Evolutionary conservation across 2,329 filamentous ascomycete species (phyloP), one percentile per base, ranked within the genome.

Genomic region (Macrophomina tecta): DNA sequence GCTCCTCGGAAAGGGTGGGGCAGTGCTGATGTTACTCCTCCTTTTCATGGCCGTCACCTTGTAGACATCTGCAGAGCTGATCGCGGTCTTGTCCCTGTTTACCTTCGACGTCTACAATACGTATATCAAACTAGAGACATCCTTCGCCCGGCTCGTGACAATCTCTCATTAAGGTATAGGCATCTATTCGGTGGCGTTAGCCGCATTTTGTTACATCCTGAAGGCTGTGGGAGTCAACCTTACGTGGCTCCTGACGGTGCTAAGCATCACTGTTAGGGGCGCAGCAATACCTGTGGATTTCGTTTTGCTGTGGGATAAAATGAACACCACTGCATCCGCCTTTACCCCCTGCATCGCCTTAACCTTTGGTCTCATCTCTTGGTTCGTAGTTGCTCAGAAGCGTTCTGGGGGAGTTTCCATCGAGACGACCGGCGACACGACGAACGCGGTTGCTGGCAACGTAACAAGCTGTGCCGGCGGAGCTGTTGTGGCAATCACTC

Each of bases 211-310:
- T 81, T 23, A 70, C 70, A 4, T 80, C 74, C 73, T 87, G 0
- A 80, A 86, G 72, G 85, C 86, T 49, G 84, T 83, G 0, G 83
- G 84, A 0, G 81, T 86, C 4, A 82, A 86, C 56, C 77, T 87
- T 0, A 81, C 82, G 0, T 87, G 84, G 85, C 85, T 83, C 0
- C 68, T 85, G 1, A 85, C 86, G 67, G 84, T 86, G 82, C 79
- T 86, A 0, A 82, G 84, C 2, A 82, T 86, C 0, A 70, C 86
- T 8, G 85, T 83, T 0, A 85, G 83, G 36, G 83, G 84, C 0
- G 84, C 83, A 0, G 84, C 86, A 56, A 82, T 86, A 68, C 84
- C 85, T 0, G 85, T 84, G 5, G 78, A 80, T 0, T 85, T 86
- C 65, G 83, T 84, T 0, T 81, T 86, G n/a, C 76, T 87, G 0